Evolutionary conservation across 495 filamentous ascomycete genomes (phyloP).

Genomic region (Pyronema omphalodes): DNA sequence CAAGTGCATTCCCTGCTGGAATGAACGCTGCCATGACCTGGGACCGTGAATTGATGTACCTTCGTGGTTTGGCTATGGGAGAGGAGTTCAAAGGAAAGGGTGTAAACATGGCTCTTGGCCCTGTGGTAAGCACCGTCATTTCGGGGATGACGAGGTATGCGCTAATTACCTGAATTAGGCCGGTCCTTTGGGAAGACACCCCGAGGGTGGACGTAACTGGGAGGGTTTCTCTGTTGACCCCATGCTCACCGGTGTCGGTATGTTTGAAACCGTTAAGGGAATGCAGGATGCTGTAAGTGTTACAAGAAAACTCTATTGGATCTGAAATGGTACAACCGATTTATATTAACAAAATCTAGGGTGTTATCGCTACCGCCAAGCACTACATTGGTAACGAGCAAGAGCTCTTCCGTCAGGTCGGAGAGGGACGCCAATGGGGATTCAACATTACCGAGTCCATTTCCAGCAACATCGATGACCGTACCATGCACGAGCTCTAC

Average conservation of each 20-base stretch:
- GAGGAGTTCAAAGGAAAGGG: conserved; percentile 65
- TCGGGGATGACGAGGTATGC: too few relatives aligned
- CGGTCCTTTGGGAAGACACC: conserved; percentile 58
- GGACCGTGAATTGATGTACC: conserved; percentile 52
- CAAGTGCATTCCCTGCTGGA: conserved; percentile 63
- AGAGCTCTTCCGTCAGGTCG: conserved; percentile 65
- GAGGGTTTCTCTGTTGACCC: conserved; percentile 63
- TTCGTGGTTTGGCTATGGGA: conserved; percentile 62
- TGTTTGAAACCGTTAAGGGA: conserved; percentile 57
- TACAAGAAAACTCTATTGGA: not conserved
- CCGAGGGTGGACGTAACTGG: conserved; percentile 82
- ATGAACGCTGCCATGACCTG: conserved; percentile 70
- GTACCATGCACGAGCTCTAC: conserved; percentile 87
- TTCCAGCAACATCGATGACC: conserved; percentile 80
- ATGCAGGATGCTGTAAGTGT: conserved; percentile 45
- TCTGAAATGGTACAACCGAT: not conserved
- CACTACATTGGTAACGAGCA: conserved; percentile 44
- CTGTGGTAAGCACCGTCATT: conserved; percentile 32
- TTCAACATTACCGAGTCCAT: conserved; percentile 37
- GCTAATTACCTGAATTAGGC: conserved; percentile 26
- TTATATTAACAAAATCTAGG: conserved; percentile 15
- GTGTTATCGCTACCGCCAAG: conserved; percentile 67
- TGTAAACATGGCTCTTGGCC: conserved; percentile 70
- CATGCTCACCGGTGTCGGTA: conserved; percentile 52
- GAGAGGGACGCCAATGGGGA: conserved; percentile 31